Evolutionary conservation across 2,329 filamentous ascomycete genomes (phyloP), one percentile per base, ranked within the genome.

Genomic region (Hymenotorrendiella dingleyae): DNA sequence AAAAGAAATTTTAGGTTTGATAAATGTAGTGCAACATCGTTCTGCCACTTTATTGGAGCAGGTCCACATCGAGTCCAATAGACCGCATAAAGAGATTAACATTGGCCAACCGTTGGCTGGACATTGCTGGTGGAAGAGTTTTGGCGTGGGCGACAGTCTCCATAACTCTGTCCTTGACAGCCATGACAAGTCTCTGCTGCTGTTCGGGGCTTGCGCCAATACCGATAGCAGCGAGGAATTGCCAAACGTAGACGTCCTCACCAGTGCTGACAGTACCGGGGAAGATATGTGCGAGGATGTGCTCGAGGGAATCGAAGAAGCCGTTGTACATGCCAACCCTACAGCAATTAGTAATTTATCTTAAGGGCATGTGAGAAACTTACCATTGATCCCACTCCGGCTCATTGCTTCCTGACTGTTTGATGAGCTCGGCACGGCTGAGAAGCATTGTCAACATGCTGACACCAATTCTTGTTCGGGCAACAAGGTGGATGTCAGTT

Each of bases 51-150:
- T 42, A 62, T 43, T 54, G 54, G 48, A 63, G 58, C 39, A 83
- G 67, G 56, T 96, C 93, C 38, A 98, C 93, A 69, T 98, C 93
- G 62, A 98, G 74, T n/a, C 93, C 93, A 65, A 98, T 96, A 43
- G 91, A 93, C 59, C 89, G 84, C 90, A 98, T 96, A 65, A 98
- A 98, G 43, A 98, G 70, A 63, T 98, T 98, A 54, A 98, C 93
- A 60, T 95, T 95, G 45, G 84, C 83, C 45, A 95, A 72, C 46
- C 91, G 82, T 61, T 87, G 82, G 47, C 80, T 80, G 10, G 86
- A 82, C 80, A 97, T 87, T 44, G 93, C 85, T 12, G 82, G 75
- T 14, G 93, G 91, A 24, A 98, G 72, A 1, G 87, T 91, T 73
- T 95, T 96, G 57, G 87, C 84, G 40, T 94, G 79, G 22, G 77